Base-by-base conservation (phyloP, 2,329 filamentous ascomycete genomes). In the Ambrosiella beaveri region DNA sequence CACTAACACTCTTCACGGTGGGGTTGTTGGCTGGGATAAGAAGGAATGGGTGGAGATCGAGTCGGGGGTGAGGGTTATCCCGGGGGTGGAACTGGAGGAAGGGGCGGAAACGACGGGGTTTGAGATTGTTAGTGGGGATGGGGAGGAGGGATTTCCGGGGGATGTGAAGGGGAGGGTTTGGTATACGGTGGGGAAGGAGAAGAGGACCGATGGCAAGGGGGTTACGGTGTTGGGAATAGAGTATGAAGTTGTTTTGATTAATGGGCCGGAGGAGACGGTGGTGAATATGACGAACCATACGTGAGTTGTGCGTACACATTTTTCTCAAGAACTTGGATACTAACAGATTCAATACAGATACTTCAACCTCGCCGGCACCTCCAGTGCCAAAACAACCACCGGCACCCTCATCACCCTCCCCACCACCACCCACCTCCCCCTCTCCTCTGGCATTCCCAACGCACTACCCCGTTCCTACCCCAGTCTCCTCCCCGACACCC, bases 201-300 rank as follows among this genome's bases (percentile, higher is more conserved):
- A 77, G 55, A 9, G 44, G 19, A 71, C 77, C 11, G 73, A 76
- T 4, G 81, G 79, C 15, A 79, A 77, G 61, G 77, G 84, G 62
- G 82, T 84, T 62, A 81, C 80, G 1, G 80, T 93, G 17, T 71
- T 97, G 59, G 83, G 83, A 59, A 86, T 94, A 54, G 93, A 97
- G 69, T 97, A 94, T 68, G 86, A 95, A 74, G 89, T 86, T 17
- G 81, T 88, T 69, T 75, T 97, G 52, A 76, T 88, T 2, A 84
- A 79, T 2, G 84, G 85, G 54, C 84, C 83, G 11, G 82, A 90
- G n/a, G 91, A 96, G 76, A 97, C 91, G 0, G 83, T 83, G 47
- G 80, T 97, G 68, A 94, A 90, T 71, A 79, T 97, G 72, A 97
- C 93, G 54, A 98, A 97, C 73, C 91, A 98, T 74, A 94, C 88